Base-by-base conservation (phyloP, 129 eudicot genomes). In the Tagetes patula region DNA sequence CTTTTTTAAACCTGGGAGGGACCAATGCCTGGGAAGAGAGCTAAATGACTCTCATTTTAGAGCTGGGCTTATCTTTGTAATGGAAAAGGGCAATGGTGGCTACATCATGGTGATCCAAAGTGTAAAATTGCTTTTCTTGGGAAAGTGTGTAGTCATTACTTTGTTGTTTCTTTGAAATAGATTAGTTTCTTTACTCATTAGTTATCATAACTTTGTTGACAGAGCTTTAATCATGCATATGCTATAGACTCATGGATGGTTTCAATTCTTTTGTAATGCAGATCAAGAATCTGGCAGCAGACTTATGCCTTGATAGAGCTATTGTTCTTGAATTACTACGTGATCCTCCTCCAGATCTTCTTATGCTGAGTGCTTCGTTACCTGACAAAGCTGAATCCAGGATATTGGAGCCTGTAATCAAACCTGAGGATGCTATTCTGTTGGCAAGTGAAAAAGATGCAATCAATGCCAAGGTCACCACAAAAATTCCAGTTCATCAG, bases 271-370 rank as follows among this genome's bases (percentile, higher is more conserved):
- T 46, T 80, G 77, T 91, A 95, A 64, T 80, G 77, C 94, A 95
- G 99, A 88, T 95, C 38, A 90, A 90, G 78, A 82, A 62, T 62
- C 97, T 95, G 70, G 91, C 97, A 27, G 97, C 88, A 34, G 99
- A 95, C 9, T 58, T 91, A 61, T 88, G 97, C 63, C 91, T 95
- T 5, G 99, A 90, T 78, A 84, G 99, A 91, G 88, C 97, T 14
- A 74, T 88, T 67, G 97, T 95, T 80, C 97, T 95, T 5, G 81
- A 86, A 67, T 67, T 90, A 79, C 97, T 95, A 52, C 99, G 99
- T 40, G 94, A 95, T 37, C 99, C 99, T 5, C 99, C 99, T 81
- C 99, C 97, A 39, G 83, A 83, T 74, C 99, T 95, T 46, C 87
- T 95, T 58, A 67, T 95, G 85, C 20, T 95, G 81, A 90, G 94